Evolutionary conservation across 73 alveolate genomes (phyloP).

Genomic region (Blepharisma stoltei): DNA sequence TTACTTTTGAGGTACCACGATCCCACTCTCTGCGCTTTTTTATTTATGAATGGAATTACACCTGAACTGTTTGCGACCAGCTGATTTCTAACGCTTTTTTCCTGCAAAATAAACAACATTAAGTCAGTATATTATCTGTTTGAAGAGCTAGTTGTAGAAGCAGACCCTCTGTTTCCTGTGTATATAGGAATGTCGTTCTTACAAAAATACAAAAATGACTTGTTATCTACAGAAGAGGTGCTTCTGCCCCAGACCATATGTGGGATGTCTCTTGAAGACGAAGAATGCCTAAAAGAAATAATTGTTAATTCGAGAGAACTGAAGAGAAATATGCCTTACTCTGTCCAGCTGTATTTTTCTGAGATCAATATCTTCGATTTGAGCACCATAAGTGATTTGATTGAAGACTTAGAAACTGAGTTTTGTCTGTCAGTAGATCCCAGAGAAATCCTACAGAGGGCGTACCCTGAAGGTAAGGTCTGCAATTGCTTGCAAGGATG

Average conservation of each 20-base stretch:
- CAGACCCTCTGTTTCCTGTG: neutral
- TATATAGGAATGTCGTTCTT: neutral
- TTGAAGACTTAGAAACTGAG: neutral
- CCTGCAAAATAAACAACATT: neutral
- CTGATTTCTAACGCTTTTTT: slow-evolving; percentile 19
- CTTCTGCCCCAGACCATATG: neutral
- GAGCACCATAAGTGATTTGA: neutral
- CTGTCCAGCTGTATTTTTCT: neutral
- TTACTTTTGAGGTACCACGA: slow-evolving; percentile 9
- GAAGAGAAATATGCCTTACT: neutral
- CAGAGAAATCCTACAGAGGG: neutral
- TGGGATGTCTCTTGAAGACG: neutral
- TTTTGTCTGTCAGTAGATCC: neutral
- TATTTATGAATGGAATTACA: neutral
- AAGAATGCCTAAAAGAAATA: neutral
- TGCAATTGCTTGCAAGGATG: slow-evolving; percentile 19
- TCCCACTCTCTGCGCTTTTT: neutral
- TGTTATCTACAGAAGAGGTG: neutral
- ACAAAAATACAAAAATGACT: neutral
- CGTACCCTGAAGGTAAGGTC: neutral
- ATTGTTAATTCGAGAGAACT: neutral
- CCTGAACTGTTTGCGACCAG: slow-evolving; percentile 15
- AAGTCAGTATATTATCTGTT: neutral
- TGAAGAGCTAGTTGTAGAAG: neutral
- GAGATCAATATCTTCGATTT: neutral